Evolutionary conservation across 2,329 filamentous ascomycete genomes (phyloP).

Genomic region (Neonectria coccinea): DNA sequence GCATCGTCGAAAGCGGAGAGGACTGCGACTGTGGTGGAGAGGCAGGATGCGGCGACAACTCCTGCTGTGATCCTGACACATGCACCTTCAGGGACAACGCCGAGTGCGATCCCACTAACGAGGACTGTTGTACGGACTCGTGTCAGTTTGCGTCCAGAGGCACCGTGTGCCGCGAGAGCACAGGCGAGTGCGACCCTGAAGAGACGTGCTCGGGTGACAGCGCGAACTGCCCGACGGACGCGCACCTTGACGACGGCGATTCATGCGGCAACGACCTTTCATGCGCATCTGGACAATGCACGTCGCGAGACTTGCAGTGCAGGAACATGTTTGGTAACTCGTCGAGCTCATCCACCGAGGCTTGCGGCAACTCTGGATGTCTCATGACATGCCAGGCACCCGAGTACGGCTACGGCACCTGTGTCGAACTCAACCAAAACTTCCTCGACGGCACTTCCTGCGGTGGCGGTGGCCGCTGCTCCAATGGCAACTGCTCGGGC

Average conservation of each 20-base stretch:
- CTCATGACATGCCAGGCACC: constrained; percentile 80
- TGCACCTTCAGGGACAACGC: constrained; percentile 84
- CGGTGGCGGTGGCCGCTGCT: constrained; percentile 81
- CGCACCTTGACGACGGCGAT: constrained; percentile 75
- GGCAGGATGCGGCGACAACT: constrained; percentile 76
- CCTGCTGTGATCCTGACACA: constrained; percentile 86
- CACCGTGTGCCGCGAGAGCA: constrained; percentile 83
- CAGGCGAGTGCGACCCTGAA: constrained; percentile 84
- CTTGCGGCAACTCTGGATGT: constrained; percentile 77
- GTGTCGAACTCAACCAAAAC: constrained; percentile 85
- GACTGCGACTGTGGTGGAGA: constrained; percentile 94
- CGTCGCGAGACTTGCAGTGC: constrained; percentile 90
- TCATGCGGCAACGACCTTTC: constrained; percentile 77
- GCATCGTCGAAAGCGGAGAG: constrained; percentile 93
- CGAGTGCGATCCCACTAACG: constrained; percentile 84
- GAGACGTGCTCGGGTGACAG: constrained; percentile 83
- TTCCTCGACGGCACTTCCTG: constrained; percentile 94
- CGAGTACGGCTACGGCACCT: constrained; percentile 72
- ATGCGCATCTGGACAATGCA: constrained; percentile 95
- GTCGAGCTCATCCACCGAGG: constrained; percentile 81
- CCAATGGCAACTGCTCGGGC: constrained; percentile 82
- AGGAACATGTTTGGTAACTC: constrained; percentile 83
- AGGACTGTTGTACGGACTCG: constrained; percentile 78
- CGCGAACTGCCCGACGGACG: constrained; percentile 80
- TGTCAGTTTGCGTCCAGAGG: constrained; percentile 76